These are phyloP conservation scores for Nymphaea thermarum DNA, from an alignment of 164 flowering plant species.

Conservation along the genomic window DNA sequence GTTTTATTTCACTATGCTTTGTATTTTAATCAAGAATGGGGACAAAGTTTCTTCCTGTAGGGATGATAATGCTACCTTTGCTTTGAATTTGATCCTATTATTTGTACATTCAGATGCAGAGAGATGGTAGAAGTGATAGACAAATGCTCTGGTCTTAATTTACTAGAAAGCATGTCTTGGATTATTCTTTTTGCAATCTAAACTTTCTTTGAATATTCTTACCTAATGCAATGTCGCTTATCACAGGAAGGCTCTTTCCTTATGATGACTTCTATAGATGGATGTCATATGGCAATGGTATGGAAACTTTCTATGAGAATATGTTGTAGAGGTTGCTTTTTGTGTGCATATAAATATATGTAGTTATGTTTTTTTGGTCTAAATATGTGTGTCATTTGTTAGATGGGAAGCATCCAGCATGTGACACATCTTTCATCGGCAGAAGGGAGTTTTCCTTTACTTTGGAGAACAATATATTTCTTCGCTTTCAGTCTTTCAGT, in stretches of 20 bases:
- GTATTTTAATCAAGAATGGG: too few relatives aligned
- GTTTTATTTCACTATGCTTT: too few relatives aligned
- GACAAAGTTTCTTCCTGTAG: not conserved
- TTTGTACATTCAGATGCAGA: not conserved
- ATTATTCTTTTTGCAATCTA: not conserved
- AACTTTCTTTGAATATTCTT: not conserved
- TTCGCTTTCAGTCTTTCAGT: slow-evolving; percentile 73
- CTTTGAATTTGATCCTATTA: not conserved
- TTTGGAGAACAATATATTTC: slow-evolving; percentile 52
- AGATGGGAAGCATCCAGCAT: slow-evolving; percentile 98
- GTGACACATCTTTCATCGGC: slow-evolving; percentile 73
- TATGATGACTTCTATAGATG: slow-evolving; percentile 68
- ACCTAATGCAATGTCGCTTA: slow-evolving; percentile 1
- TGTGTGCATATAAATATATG: too few relatives aligned
- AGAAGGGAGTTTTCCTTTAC: slow-evolving; percentile 89
- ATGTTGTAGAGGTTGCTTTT: too few relatives aligned
- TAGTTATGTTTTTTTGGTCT: not conserved
- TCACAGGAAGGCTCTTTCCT: slow-evolving; percentile 83
- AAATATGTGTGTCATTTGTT: slow-evolving; percentile 2
- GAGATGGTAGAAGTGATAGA: not conserved
- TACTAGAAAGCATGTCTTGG: not conserved
- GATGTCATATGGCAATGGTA: slow-evolving; percentile 98
- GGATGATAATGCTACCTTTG: not conserved
- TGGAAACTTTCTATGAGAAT: slow-evolving; percentile 1
- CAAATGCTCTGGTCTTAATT: not conserved